Conservation (phyloP, 2,329 filamentous ascomycete genomes). For the Hypoxylon rubiginosum region DNA sequence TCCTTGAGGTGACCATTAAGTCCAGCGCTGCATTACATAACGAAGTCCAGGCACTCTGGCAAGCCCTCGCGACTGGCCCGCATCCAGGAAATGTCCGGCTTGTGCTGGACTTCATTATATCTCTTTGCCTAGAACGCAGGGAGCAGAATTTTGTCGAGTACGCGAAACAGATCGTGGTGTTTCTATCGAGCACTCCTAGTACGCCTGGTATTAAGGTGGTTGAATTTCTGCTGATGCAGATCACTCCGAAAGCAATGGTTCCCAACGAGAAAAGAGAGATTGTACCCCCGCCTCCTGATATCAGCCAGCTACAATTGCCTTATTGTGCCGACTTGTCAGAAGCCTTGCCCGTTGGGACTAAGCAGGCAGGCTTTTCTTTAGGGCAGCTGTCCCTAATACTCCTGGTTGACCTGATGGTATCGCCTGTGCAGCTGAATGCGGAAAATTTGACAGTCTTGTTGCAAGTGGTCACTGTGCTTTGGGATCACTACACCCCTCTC, state of each 20-base stretch:
- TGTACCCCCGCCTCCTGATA: slow-evolving; percentile 78
- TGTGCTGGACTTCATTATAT: slow-evolving; percentile 96
- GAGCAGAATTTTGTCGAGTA: slow-evolving; percentile 99
- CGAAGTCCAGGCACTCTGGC: slow-evolving; percentile 97
- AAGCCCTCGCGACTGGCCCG: slow-evolving; percentile 92
- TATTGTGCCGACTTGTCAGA: slow-evolving; percentile 89
- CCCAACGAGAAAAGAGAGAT: slow-evolving; percentile 84
- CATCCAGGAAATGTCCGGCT: slow-evolving; percentile 94
- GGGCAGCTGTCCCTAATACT: slow-evolving; percentile 94
- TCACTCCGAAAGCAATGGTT: slow-evolving; percentile 97
- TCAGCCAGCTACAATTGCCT: slow-evolving; percentile 72
- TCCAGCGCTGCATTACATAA: slow-evolving; percentile 91
- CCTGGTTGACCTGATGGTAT: slow-evolving; percentile 95
- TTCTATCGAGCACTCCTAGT: slow-evolving; percentile 83
- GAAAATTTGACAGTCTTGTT: slow-evolving; percentile 88
- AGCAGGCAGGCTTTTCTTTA: slow-evolving; percentile 90
- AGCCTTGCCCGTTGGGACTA: slow-evolving; percentile 87
- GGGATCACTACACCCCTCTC: slow-evolving; percentile 96
- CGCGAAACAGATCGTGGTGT: slow-evolving; percentile 98
- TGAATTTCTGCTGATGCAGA: slow-evolving; percentile 91
- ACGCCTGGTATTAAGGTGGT: slow-evolving; percentile 88
- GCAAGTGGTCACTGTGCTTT: slow-evolving; percentile 92
- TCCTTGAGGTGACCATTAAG: slow-evolving; percentile 96
- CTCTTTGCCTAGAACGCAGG: slow-evolving; percentile 88
- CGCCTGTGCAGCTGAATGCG: slow-evolving; percentile 82